Evolutionary conservation across 1,139 yeast species (phyloP), one percentile per base, ranked within the genome.

Genomic region (Lodderomyces metapsilosis): DNA sequence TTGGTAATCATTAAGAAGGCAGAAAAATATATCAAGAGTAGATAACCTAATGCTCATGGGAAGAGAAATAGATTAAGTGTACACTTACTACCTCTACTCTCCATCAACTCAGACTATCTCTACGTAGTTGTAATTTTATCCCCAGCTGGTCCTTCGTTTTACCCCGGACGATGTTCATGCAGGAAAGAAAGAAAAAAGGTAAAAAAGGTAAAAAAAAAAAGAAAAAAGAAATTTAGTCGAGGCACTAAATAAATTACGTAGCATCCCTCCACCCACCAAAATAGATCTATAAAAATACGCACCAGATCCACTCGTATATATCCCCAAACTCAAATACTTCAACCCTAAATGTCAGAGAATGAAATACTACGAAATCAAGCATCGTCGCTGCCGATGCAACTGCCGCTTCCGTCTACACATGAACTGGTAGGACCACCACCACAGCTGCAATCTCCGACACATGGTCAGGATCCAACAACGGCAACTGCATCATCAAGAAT

Each of bases 381-480:
- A 31, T n/a, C 35, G 34, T 28, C 33, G 15, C 28, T 33, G 18
- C 25, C 36, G 38, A 40, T 38, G 33, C 45, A 5, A 13, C 32
- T 10, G 32, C 32, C 12, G 30, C 10, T 25, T 16, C 16, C 16
- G 16, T n/a, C 30, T 4, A 5, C 30, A 12, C 30, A 25, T 3
- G 30, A 25, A 23, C 31, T 15, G 9, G 5, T 5, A 15, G 6
- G n/a, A 11, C 21, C 25, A 15, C 27, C 13, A 22, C 36, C 20
- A 11, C 22, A 5, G 12, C 32, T 7, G 8, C 18, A 28, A 28
- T 4, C 5, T 5, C 15, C 32, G 18, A 25, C 15, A 10, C 32
- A 28, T 3, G 18, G 4, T 15, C 4, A 4, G 4, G n/a, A 25
- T n/a, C 4, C 13, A 33, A 5, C 17, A 21, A 32, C 8, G 22